Evolutionary conservation across 139 green algal species (phyloP), one percentile per base, ranked within the genome.

Genomic region (Auxenochlorella pyrenoidosa): DNA sequence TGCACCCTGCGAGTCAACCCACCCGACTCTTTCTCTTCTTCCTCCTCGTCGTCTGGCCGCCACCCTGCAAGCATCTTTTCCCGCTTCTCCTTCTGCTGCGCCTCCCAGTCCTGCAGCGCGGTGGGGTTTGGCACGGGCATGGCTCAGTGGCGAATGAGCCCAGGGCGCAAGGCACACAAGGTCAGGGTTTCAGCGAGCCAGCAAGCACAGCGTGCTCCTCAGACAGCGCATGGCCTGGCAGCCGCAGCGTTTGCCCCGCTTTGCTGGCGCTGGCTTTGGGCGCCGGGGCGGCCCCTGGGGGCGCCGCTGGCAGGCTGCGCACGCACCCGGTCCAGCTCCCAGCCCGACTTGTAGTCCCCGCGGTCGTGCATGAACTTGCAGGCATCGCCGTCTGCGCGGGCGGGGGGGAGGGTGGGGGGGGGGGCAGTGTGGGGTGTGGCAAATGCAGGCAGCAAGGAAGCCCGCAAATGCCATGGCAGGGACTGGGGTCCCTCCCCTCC

Each of bases 321-420:
- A 59, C 91, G 32, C 89, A 97, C 95, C 90, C 89, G 86, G 40
- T 98, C 96, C 34, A 98, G 76, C 91, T 98, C 95, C 94, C 95
- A 98, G 73, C 96, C 96, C 76, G 90, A 93, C 96, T 99, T 99
- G 96, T 99, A 99, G 89, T 99, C 98, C 8, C 96, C 96, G 4
- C 98, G 90, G 88, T 99, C 98, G 89, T 99, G 98, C 91, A 99
- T 89, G 91, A 99, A 99, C 91, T 99, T 99, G 93, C 98, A 99
- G 36, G 94, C 90, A 90, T 99, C 98, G 16, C 98, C 98, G 86
- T 98, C 68, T 75, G 68, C 68, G 21, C 32, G 15, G 3, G 68
- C 30, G 34, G 34, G n/a, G n/a, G n/a, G 68, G 34, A 75, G 34
- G 68, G 34, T 34, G 63, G 63, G 68, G 4, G 16, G 68, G 30